Percentiles rank a stretch among this genome's conserved stretches.
These are phyloP conservation scores for Suhomyces kilbournensis DNA, from an alignment of 805 yeast species.

Conservation along the genomic window DNA sequence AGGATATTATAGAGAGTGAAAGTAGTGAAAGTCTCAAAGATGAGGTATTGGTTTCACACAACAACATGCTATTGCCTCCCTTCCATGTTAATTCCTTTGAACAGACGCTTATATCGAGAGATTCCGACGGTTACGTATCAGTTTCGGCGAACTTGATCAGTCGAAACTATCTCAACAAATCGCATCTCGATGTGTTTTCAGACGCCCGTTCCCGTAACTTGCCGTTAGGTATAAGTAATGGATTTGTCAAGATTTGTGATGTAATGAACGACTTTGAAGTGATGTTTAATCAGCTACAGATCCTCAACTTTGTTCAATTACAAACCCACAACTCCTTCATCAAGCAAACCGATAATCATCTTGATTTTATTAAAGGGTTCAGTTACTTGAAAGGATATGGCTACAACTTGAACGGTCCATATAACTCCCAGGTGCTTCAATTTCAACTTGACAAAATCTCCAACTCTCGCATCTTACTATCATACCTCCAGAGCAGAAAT, in stretches of 20 bases:
- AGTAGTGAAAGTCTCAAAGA: conserved; percentile 15
- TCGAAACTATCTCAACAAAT: conserved; percentile 25
- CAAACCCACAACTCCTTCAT: conserved; percentile 7
- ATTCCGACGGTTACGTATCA: conserved; percentile 33
- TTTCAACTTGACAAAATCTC: conserved; percentile 14
- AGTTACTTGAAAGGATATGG: conserved; percentile 31
- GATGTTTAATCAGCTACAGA: conserved; percentile 37
- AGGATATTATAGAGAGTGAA: conserved; percentile 17
- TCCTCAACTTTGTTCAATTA: conserved; percentile 27
- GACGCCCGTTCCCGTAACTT: conserved; percentile 12
- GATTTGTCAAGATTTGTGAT: conserved; percentile 25
- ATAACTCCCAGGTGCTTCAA: conserved; percentile 12
- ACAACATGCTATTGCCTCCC: conserved; percentile 33
- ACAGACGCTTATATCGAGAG: conserved; percentile 38
- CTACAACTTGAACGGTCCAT: conserved; percentile 35
- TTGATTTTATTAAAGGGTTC: conserved; percentile 13
- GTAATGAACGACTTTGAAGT: conserved; percentile 23
- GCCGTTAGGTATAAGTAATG: conserved; percentile 28
- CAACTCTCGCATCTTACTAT: conserved; percentile 12
- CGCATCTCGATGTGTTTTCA: conserved; percentile 12
- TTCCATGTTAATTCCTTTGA: conserved; percentile 33
- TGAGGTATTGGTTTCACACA: conserved; percentile 30
- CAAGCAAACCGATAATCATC: conserved; percentile 5
- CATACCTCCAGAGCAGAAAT: conserved; percentile 13
- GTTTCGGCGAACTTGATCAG: conserved; percentile 33